Conservation (phyloP, 305 asterid genomes). For the Fraxinus xanthoxyloides region DNA sequence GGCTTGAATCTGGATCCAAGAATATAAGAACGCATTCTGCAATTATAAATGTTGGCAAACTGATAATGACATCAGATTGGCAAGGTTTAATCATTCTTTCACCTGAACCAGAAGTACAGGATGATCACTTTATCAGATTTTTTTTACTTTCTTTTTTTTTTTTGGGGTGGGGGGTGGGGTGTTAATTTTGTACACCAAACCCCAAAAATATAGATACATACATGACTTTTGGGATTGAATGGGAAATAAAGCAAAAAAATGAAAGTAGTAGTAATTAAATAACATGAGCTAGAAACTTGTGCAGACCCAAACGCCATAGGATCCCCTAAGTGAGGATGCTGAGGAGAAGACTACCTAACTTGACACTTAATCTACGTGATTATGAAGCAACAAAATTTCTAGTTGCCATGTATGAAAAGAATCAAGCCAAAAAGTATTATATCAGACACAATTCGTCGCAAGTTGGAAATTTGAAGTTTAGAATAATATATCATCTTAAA, state of each 20-base stretch:
- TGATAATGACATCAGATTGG: constrained; percentile 72
- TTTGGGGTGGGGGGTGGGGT: too few species aligned
- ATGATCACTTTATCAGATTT: background rate
- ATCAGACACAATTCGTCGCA: background rate
- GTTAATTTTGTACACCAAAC: background rate
- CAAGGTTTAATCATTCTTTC: constrained; percentile 22
- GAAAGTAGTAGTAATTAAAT: background rate
- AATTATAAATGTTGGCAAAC: constrained; percentile 98
- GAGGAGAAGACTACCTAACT: background rate
- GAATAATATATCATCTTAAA: background rate
- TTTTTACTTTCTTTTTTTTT: background rate
- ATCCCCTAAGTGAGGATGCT: background rate
- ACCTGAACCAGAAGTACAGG: background rate
- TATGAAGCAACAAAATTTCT: background rate
- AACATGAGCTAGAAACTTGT: background rate
- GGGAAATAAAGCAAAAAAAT: background rate
- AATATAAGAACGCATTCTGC: constrained; percentile 99
- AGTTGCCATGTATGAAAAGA: background rate
- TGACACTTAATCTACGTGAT: background rate
- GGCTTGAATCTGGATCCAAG: constrained; percentile 85
- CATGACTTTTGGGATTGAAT: background rate
- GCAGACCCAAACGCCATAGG: background rate
- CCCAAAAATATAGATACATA: background rate
- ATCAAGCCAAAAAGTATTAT: background rate
- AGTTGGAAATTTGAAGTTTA: background rate